Base-by-base conservation (phyloP, 768 basidiomycete species). In the Xerocomellus amylosporus region DNA sequence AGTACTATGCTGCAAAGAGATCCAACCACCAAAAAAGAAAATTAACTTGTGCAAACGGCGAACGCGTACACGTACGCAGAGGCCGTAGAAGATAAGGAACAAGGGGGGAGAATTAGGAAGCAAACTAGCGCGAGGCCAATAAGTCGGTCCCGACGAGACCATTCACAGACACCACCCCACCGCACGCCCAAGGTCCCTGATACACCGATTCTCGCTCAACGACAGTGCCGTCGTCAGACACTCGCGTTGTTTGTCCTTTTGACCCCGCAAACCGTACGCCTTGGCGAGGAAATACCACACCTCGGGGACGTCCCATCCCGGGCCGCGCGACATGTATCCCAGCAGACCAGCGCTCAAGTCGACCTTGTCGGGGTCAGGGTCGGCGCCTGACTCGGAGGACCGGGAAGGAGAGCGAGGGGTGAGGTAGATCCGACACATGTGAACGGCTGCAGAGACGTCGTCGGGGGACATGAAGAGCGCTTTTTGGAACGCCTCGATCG, bases 221-320 rank as follows among this genome's bases (percentile, higher is more conserved):
- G 74, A 71, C 59, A 96, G 68, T 17, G 93, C 93, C 60, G 75
- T 82, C 42, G 73, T 75, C 54, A 95, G 72, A 63, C 88, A 89
- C 68, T 94, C 90, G 51, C 81, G 77, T 63, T 90, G 89, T 46
- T 82, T 76, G 47, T 84, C 86, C 57, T 80, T 82, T 47, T 87
- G 79, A 2, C 81, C 87, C 63, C 90, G 91, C 60, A 85, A 65
- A 45, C 86, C 84, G 64, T 88, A 88, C 22, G 87, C 87, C 63
- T 86, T 91, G 7, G 86, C 90, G 14, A 98, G 78, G 68, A 85
- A 90, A 70, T 88, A 96, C 96, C 96, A 99, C 24, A 90, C 95
- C 68, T 98, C 96, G 0, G 94, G 83, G 2, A 89, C 81, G 67
- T 97, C 88, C 93, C 94, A 98, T 12, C 88, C 96, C 0, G 76